phyloP scores from a whole-genome alignment of 306 rosid genomes.

The Cucurbita moschata region DNA sequence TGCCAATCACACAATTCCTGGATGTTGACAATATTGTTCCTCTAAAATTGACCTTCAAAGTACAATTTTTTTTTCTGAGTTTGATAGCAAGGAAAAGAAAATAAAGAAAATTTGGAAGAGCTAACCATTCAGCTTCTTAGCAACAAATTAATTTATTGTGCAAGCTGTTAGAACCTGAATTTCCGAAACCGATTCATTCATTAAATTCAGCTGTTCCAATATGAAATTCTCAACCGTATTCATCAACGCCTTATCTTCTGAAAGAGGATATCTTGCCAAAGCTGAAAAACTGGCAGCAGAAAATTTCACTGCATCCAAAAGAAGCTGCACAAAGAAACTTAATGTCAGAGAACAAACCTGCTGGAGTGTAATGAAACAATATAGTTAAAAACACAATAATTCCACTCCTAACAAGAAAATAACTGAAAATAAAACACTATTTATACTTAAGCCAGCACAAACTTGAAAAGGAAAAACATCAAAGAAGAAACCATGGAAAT shows the following conservation, averaged over 20 bases:
- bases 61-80: background rate
- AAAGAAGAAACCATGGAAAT: background rate
- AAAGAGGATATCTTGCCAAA: slow-evolving; percentile 38
- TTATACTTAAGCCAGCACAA: background rate
- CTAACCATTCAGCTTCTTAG: background rate
- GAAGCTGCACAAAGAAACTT: slow-evolving; percentile 48
- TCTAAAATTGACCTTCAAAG: background rate
- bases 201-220: slow-evolving; percentile 43
- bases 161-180: slow-evolving; percentile 39
- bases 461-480: background rate
- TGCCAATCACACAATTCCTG: background rate
- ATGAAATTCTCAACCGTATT: slow-evolving; percentile 37
- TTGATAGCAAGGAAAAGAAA: background rate
- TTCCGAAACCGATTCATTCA: slow-evolving; percentile 39
- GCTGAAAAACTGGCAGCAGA: slow-evolving; percentile 39
- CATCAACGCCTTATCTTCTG: slow-evolving; percentile 26
- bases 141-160: background rate
- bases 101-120: background rate
- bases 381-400: slow-evolving; percentile 3
- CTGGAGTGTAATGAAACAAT: background rate
- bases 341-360: slow-evolving; percentile 9
- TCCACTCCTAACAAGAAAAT: background rate
- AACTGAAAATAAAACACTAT: background rate
- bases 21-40: background rate
- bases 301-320: slow-evolving; percentile 47